Evolutionary conservation across 768 basidiomycete genomes (phyloP), one percentile per base, ranked within the genome.

Genomic region (Mycena maculata): DNA sequence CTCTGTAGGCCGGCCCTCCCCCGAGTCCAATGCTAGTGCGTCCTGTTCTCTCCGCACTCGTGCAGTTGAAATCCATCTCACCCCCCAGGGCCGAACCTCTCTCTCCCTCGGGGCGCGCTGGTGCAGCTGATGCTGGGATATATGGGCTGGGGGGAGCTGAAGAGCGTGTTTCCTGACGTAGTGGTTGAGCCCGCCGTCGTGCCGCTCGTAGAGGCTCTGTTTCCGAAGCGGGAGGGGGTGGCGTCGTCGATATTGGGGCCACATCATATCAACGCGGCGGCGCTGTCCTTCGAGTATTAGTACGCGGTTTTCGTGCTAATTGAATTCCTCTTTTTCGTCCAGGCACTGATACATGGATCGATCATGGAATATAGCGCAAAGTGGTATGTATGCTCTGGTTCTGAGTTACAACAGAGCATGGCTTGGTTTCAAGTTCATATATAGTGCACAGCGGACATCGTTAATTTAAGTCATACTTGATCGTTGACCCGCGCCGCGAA

Each of bases 71-170:
- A 10, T 6, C 41, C 41, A n/a, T 31, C 41, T 60, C 39, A 9
- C 41, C 41, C 23, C 3, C 0, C 45, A 63, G 62, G 39, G 15
- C 63, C 54, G n/a, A 41, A 30, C 41, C 10, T 45, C 16, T 12
- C 47, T 27, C 45, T 64, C 41, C 48, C 63, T 16, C 48, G 56
- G 39, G 48, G 27, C 22, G 48, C 63, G 25, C 55, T 64, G 23
- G 13, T 53, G 4, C 63, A 52, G 56, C 63, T 65, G 0, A 18
- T 58, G 39, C 28, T 65, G 33, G 56, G 56, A 0, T 65, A 65
- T n/a, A 36, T 16, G 1, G 11, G 16, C 6, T 59, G 56, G 36
- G 16, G 36, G 16, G 55, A 30, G 47, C 31, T 52, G 13, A 30
- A 44, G 42, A 11, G 8, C 0, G 1, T 48, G 2, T 53, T 20